These are phyloP conservation scores for Saccharomycopsis oosterbeekiorum DNA, from an alignment of 805 yeast genomes.

Conservation along the genomic window DNA sequence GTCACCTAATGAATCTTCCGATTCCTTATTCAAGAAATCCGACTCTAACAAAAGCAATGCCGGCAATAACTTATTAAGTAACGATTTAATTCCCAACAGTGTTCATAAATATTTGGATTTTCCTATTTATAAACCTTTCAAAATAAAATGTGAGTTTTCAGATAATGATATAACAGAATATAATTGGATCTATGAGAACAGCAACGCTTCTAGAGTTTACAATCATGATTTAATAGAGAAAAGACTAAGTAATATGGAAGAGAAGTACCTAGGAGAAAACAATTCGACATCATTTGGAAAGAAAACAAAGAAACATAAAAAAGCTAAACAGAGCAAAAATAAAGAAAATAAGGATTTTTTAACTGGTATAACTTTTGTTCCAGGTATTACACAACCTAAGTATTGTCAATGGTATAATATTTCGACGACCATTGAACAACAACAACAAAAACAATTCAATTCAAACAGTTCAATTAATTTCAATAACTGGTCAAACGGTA, in stretches of 20 bases:
- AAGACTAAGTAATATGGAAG: slow-evolving; percentile 36
- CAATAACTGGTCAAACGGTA: slow-evolving; percentile 13
- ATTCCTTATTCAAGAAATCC: not conserved
- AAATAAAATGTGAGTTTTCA: slow-evolving; percentile 8
- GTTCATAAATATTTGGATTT: slow-evolving; percentile 9
- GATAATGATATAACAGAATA: slow-evolving; percentile 41
- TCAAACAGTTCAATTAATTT: slow-evolving; percentile 1
- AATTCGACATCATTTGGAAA: not conserved
- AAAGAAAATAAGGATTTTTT: slow-evolving; percentile 63
- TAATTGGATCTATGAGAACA: slow-evolving; percentile 80
- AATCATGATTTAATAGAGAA: slow-evolving; percentile 53
- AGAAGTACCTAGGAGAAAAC: slow-evolving; percentile 22
- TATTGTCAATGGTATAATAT: slow-evolving; percentile 27
- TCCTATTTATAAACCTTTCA: slow-evolving; percentile 12
- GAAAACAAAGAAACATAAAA: not conserved
- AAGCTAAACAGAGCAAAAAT: slow-evolving; percentile 15
- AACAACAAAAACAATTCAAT: not conserved
- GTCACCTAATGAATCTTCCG: not conserved
- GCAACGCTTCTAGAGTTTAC: slow-evolving; percentile 58
- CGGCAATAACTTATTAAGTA: not conserved
- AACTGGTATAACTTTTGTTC: slow-evolving; percentile 70
- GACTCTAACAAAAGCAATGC: not conserved
- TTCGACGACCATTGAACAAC: slow-evolving; percentile 23
- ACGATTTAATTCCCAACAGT: slow-evolving; percentile 1
- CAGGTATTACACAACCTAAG: slow-evolving; percentile 66